Percentiles rank a stretch among this genome's conserved stretches.
Conservation (phyloP, 495 filamentous ascomycete genomes). For the Stereocaulon alpinum region DNA sequence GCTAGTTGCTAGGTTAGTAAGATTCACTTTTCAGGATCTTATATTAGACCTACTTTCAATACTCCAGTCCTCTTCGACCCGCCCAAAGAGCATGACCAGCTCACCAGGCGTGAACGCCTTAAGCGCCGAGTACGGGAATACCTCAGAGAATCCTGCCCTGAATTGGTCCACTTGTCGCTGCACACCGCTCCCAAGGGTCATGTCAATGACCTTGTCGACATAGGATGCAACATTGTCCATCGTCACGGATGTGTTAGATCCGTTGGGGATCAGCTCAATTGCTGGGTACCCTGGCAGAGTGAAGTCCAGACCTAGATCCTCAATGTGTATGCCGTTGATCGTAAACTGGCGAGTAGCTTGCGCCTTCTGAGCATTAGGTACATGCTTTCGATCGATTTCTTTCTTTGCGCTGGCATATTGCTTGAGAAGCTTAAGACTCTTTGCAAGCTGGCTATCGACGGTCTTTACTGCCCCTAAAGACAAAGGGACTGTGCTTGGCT, state of each 20-base stretch:
- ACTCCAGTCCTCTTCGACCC: slow-evolving; percentile 93
- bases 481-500: slow-evolving; percentile 59
- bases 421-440: slow-evolving; percentile 77
- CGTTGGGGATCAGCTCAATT: slow-evolving; percentile 72
- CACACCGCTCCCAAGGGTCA: slow-evolving; percentile 82
- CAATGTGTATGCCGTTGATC: slow-evolving; percentile 64
- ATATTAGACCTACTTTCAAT: slow-evolving; percentile 66
- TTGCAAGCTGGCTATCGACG: slow-evolving; percentile 79
- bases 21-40: neutral
- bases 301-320: slow-evolving; percentile 87
- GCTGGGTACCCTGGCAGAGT: slow-evolving; percentile 86
- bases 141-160: slow-evolving; percentile 82
- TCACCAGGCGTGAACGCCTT: slow-evolving; percentile 94
- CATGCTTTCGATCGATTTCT: slow-evolving; percentile 58
- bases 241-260: slow-evolving; percentile 61
- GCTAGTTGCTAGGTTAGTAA: slow-evolving; percentile 40
- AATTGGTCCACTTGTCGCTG: slow-evolving; percentile 86
- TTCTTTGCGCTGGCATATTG: slow-evolving; percentile 78
- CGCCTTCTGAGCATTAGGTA: slow-evolving; percentile 58
- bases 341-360: slow-evolving; percentile 54
- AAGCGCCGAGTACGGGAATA: slow-evolving; percentile 89
- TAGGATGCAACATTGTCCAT: slow-evolving; percentile 86
- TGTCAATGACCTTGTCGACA: slow-evolving; percentile 80
- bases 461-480: slow-evolving; percentile 86
- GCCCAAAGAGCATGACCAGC: slow-evolving; percentile 92